Evolutionary conservation across 2,329 filamentous ascomycete genomes (phyloP), one percentile per base, ranked within the genome.

Genomic region (Fusarium virguliforme): DNA sequence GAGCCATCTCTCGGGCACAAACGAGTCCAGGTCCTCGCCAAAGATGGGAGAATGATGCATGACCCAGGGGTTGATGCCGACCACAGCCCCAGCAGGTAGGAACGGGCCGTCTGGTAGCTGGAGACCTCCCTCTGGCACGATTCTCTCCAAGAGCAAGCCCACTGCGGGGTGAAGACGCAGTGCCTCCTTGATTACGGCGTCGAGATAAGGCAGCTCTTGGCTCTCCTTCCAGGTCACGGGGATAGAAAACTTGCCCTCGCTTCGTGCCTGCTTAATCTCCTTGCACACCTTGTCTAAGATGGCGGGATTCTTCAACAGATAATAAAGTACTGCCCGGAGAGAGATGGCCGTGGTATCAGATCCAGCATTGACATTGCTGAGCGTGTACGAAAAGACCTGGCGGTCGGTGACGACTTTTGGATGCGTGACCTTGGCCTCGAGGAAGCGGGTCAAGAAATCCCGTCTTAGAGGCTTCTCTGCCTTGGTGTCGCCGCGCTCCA

Each of bases 211-310:
- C n/a, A 51, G 28, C 4, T 51, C 48, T 34, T 51, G 48, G 18
- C 48, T 51, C 48, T 51, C 48, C 48, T 51, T 51, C 48, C 48
- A 51, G 28, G 48, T 51, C 9, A 51, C 48, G 3, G 48, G 48
- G 48, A 51, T 51, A 13, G 48, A 34, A 6, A 51, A 34, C n/a
- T 51, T 51, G 28, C 30, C 48, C 9, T 51, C n/a, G n/a, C 10
- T 22, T 3, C n/a, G 48, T 5, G 48, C 48, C 2, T 18, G 26
- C 4, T 51, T 24, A 34, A 51, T 18, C 48, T 51, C 48, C n/a
- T 24, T 34, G n/a, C 12, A 34, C 9, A 34, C 48, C 4, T 51
- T 51, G 1, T 34, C 48, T 0, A 51, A 6, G 10, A 51, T 51
- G 3, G 5, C 10, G 32, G 48, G 48, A 13, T 34, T 30, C n/a